Evolutionary conservation across 257 asterid species (phyloP), one percentile per base, ranked within the genome.

Genomic region (Lantana camara): DNA sequence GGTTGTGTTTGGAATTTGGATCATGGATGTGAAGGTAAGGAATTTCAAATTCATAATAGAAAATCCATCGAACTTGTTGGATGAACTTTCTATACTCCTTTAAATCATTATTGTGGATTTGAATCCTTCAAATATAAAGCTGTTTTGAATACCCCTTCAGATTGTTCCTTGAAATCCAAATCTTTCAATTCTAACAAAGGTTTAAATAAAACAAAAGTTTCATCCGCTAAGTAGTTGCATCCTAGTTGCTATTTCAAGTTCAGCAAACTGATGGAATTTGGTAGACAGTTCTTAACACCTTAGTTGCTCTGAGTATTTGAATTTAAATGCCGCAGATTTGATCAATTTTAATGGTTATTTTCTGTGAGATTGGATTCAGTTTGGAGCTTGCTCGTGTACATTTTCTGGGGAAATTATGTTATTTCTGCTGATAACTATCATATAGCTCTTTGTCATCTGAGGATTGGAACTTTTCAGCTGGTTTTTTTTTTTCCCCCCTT

Each of bases 361-460:
- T 27, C 23, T 11, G 37, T 50, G 12, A 24, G 15, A 32, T n/a
- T 35, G 46, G 19, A 16, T 12, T n/a, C 11, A 34, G 15, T 41
- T 20, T 22, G 52, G 20, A 21, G 47, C 16, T n/a, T 35, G 19
- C 64, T 12, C 50, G 20, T 55, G n/a, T 45, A 27, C 1, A 22
- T 48, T 44, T 38, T 64, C 4, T 14, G 7, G 16, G 10, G 2
- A n/a, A 16, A 16, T 24, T 9, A 53, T 16, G 34, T 16, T 1
- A 53, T 16, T 20, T 16, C 34, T 29, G 57, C 20, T 41, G 4
- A 22, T 20, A 34, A 54, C 3, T 23, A n/a, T n/a, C n/a, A n/a
- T n/a, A n/a, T n/a, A n/a, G n/a, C n/a, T n/a, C n/a, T 69, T 11
- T 55, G 45, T 60, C 53, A 49, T 68, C 47, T 13, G 3, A 23